These are phyloP conservation scores for Ogataea angusta DNA, from an alignment of 805 yeast species.

Conservation along the genomic window DNA sequence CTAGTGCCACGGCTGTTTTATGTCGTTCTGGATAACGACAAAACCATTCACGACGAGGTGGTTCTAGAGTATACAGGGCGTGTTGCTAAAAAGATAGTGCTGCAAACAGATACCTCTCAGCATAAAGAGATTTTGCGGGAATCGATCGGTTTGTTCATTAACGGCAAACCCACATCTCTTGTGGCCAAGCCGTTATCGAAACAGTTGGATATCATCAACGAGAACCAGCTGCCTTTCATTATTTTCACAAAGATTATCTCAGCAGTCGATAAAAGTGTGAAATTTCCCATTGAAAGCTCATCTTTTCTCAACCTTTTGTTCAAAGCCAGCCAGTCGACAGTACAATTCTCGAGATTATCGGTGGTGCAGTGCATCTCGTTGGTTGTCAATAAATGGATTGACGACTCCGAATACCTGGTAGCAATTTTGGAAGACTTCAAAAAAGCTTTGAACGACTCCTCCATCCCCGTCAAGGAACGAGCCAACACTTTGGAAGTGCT, in stretches of 20 bases:
- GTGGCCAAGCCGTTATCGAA: constrained; percentile 18
- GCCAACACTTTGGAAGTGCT: constrained; percentile 46
- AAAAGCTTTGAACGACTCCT: not conserved
- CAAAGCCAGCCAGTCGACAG: constrained; percentile 16
- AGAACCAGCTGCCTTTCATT: constrained; percentile 36
- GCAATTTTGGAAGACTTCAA: constrained; percentile 10
- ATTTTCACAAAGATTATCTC: constrained; percentile 47
- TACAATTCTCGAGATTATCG: constrained; percentile 42
- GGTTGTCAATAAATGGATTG: constrained; percentile 54
- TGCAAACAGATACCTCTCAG: constrained; percentile 35
- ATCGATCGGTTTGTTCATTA: constrained; percentile 36
- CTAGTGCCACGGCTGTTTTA: constrained; percentile 41
- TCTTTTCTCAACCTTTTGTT: constrained; percentile 18
- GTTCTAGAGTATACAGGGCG: constrained; percentile 40
- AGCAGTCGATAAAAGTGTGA: constrained; percentile 45
- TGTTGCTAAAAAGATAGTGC: constrained; percentile 40
- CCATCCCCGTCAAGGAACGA: constrained; percentile 11
- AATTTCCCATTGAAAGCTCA: constrained; percentile 22
- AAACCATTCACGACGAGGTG: constrained; percentile 21
- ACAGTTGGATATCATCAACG: constrained; percentile 21
- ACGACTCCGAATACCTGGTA: constrained; percentile 13
- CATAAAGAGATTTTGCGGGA: constrained; percentile 48
- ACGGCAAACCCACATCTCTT: constrained; percentile 16
- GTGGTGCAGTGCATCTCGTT: constrained; percentile 56
- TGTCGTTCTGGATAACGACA: constrained; percentile 11